Evolutionary conservation across 2,329 filamentous ascomycete genomes (phyloP), one percentile per base, ranked within the genome.

Genomic region (Hypoxylon sp.): DNA sequence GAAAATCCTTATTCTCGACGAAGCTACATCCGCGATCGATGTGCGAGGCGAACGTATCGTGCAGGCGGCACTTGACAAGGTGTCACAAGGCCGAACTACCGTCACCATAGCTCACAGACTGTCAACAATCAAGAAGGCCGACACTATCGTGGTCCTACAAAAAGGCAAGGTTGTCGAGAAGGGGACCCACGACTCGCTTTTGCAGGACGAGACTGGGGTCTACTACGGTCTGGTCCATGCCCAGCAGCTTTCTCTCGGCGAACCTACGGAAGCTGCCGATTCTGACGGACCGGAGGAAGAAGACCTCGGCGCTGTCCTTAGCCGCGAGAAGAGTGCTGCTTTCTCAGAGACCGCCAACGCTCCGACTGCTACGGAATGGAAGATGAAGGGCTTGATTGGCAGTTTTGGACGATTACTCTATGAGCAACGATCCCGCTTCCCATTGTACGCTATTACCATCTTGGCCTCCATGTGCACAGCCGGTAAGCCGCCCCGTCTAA

Each of bases 131-230:
- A 89, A 88, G 74, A 87, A 90, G 67, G 92, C 92, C 3, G 90
- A 96, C 72, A 86, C 88, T 37, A 96, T 96, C 56, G 81, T 93
- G 6, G 92, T 96, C 0, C 77, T 96, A 55, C 84, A 89, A 50
- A 85, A 89, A 69, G 93, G 93, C 1, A 78, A 83, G 54, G 85
- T 93, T 0, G 83, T 90, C 7, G 92, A 97, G 75, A 81, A 89
- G 68, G 93, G 93, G 0, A 92, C 86, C 0, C 93, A 97, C 68
- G 86, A 92, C 6, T 84, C 87, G 44, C 83, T 97, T 0, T 80
- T 96, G 1, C 75, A 81, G 2, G 77, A 83, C 37, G 81, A 87
- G 4, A 80, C 80, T 2, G 87, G 91, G 0, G 81, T 90, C 17
- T 94, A 94, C 71, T 84, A 84, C 37, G 84, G 84, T 1, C 83